Evolutionary conservation across 2,329 filamentous ascomycete genomes (phyloP).

Genomic region (Cryphonectria naterciae): DNA sequence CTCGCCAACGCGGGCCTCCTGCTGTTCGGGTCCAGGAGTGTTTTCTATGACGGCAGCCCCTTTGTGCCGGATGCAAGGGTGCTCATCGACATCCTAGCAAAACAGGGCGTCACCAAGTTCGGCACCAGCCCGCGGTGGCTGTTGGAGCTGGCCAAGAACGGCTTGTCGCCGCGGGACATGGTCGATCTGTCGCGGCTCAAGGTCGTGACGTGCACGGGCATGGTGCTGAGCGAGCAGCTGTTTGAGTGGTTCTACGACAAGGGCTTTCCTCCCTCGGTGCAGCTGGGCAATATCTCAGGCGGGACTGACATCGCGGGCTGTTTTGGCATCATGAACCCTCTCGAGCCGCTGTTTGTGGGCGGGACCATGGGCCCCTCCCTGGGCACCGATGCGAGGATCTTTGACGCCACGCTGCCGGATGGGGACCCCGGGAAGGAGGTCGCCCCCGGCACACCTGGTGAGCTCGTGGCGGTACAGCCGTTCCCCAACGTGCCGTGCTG

Average conservation of each 20-base stretch:
- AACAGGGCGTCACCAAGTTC: slow-evolving; percentile 34
- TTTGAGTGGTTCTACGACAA: slow-evolving; percentile 49
- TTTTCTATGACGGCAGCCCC: slow-evolving; percentile 33
- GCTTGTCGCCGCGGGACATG: slow-evolving; percentile 63
- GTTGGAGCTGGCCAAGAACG: slow-evolving; percentile 52
- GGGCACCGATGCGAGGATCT: slow-evolving; percentile 59
- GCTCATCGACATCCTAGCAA: slow-evolving; percentile 21
- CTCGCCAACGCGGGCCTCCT: slow-evolving; percentile 54
- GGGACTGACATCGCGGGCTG: slow-evolving; percentile 52
- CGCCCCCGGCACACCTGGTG: slow-evolving; percentile 67
- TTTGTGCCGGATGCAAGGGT: slow-evolving; percentile 22
- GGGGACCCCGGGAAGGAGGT: slow-evolving; percentile 47
- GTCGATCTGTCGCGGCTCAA: slow-evolving; percentile 65
- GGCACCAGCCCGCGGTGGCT: slow-evolving; percentile 49
- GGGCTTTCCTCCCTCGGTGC: slow-evolving; percentile 42
- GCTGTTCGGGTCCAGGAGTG: slow-evolving; percentile 27
- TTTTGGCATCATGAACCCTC: slow-evolving; percentile 54
- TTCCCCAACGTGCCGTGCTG: slow-evolving; percentile 78
- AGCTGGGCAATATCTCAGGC: slow-evolving; percentile 48
- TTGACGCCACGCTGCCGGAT: slow-evolving; percentile 63
- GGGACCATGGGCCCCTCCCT: slow-evolving; percentile 56
- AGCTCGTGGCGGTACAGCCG: slow-evolving; percentile 70
- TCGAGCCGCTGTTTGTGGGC: slow-evolving; percentile 67
- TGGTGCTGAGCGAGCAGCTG: slow-evolving; percentile 46
- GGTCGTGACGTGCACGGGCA: slow-evolving; percentile 73